These are phyloP conservation scores for Zelonia costaricensis DNA, from an alignment of 208 protist species.

Conservation along the genomic window DNA sequence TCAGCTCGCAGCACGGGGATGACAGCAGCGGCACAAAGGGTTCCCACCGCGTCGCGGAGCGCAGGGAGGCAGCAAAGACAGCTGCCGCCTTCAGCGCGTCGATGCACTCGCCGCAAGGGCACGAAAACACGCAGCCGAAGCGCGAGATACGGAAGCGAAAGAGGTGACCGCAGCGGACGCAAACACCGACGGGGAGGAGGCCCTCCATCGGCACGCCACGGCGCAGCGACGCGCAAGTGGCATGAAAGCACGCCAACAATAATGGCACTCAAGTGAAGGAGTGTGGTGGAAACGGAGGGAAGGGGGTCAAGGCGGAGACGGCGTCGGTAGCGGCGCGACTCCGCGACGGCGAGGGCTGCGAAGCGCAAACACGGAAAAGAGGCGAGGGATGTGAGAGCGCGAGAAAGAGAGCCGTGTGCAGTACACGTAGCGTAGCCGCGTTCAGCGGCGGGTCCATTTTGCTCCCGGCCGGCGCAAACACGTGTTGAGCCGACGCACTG, in stretches of 20 bases:
- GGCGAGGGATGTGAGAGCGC: no score
- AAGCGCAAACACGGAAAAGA: no score
- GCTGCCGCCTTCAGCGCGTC: slow-evolving; percentile 52
- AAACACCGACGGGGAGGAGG: slow-evolving; percentile 35
- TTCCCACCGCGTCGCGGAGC: not conserved
- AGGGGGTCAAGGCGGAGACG: no score
- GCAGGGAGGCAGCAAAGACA: slow-evolving; percentile 24
- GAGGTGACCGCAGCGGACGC: slow-evolving; percentile 40
- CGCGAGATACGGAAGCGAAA: slow-evolving; percentile 59
- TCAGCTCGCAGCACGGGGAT: slow-evolving; percentile 33
- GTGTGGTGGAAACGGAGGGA: no score
- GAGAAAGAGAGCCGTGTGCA: no score
- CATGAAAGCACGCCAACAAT: slow-evolving; percentile 4
- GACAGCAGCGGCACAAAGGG: slow-evolving; percentile 51
- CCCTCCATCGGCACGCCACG: slow-evolving; percentile 45
- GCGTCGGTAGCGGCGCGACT: no score
- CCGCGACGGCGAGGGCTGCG: no score
- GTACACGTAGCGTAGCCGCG: no score
- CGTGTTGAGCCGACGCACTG: no score
- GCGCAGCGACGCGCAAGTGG: not conserved
- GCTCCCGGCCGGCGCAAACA: no score
- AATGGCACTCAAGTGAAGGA: no score
- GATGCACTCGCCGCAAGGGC: slow-evolving; percentile 39
- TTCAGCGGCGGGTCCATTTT: no score
- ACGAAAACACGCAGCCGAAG: slow-evolving; percentile 74